These are phyloP conservation scores for Trebouxiophyceae sp. DNA, from an alignment of 163 green algal genomes.

Conservation along the genomic window DNA sequence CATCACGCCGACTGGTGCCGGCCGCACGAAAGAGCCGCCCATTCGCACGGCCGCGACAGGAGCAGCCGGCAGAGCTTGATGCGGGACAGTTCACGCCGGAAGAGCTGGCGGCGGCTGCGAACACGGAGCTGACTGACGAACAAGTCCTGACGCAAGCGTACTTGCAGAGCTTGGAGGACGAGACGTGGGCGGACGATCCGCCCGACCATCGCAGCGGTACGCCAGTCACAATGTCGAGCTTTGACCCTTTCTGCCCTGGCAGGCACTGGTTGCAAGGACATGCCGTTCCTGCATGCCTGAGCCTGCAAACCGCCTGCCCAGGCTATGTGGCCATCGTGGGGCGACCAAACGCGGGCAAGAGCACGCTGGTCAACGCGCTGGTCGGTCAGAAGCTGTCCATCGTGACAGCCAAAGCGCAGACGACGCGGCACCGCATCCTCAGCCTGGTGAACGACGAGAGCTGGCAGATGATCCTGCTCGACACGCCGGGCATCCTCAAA, in stretches of 20 bases:
- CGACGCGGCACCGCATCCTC: conserved; percentile 87
- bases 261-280: too few relatives aligned
- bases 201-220: background rate
- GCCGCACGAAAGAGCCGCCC: too few relatives aligned
- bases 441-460: conserved; percentile 68
- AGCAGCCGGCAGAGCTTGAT: too few relatives aligned
- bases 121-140: background rate
- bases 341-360: conserved; percentile 91
- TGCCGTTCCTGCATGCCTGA: too few relatives aligned
- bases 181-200: background rate
- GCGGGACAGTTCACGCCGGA: background rate
- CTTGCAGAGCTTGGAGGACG: background rate
- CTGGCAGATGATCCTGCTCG: conserved; percentile 82
- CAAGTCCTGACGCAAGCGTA: background rate
- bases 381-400: conserved; percentile 91
- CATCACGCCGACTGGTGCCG: too few relatives aligned
- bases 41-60: too few relatives aligned
- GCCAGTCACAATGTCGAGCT: too few relatives aligned
- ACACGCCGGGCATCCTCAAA: conserved; percentile 88
- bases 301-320: too few relatives aligned
- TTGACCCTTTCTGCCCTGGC: too few relatives aligned
- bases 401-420: conserved; percentile 92
- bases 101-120: too few relatives aligned
- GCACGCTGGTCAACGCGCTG: conserved; percentile 88
- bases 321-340: conserved; percentile 91